Evolutionary conservation across 352 stramenopile genomes (phyloP).

Genomic region (Peronospora destructor): DNA sequence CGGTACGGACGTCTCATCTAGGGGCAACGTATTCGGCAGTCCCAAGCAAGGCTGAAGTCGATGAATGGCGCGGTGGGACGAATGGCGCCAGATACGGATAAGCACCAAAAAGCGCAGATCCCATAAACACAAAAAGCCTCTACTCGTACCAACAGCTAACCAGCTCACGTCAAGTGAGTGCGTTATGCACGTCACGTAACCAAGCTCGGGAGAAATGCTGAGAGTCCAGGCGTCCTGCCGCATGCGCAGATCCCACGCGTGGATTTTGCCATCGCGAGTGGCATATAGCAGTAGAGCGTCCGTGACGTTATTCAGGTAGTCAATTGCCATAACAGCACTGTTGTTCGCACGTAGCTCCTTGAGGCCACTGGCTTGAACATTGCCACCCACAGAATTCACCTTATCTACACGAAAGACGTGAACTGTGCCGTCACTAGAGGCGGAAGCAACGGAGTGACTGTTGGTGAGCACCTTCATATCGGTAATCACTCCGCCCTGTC

Average conservation of each 20-base stretch:
- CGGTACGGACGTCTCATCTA: constrained; percentile 74
- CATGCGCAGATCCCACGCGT: constrained; percentile 90
- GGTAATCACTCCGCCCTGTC: constrained; percentile 85
- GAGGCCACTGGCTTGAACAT: constrained; percentile 61
- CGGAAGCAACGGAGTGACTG: constrained; percentile 91
- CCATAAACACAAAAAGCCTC: constrained; percentile 94
- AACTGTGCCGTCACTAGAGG: constrained; percentile 84
- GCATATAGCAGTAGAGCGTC: constrained; percentile 92
- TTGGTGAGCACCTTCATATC: constrained; percentile 95
- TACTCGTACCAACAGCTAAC: constrained; percentile 90
- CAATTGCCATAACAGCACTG: constrained; percentile 91
- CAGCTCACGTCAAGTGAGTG: constrained; percentile 93
- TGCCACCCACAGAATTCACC: constrained; percentile 55
- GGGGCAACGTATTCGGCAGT: constrained; percentile 67
- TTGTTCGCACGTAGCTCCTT: constrained; percentile 74
- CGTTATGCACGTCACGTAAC: constrained; percentile 93
- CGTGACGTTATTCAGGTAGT: constrained; percentile 94
- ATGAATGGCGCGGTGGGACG: constrained; percentile 85
- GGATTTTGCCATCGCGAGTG: constrained; percentile 86
- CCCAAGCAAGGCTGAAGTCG: constrained; percentile 78
- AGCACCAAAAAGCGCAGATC: constrained; percentile 94
- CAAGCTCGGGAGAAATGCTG: constrained; percentile 89
- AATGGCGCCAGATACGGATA: constrained; percentile 95
- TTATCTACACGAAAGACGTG: constrained; percentile 96
- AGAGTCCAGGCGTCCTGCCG: constrained; percentile 89